Conservation (phyloP, 23 red algal species). For the Chondrus crispus region DNA sequence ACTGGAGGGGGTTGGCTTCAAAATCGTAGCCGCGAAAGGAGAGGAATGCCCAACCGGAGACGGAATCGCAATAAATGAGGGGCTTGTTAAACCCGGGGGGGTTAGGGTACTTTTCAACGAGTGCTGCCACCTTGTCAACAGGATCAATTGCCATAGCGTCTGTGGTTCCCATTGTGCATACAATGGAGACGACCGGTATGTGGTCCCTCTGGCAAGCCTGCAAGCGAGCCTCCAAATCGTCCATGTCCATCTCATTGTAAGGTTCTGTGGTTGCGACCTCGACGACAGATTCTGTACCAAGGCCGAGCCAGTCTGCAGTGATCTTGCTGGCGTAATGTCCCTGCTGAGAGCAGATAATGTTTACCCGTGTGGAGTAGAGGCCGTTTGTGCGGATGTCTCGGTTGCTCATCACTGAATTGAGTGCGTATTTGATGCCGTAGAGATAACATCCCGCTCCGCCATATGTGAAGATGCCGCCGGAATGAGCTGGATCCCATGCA, state of each 20-base stretch:
- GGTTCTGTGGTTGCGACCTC: constrained; percentile 31
- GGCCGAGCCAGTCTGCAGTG: constrained; percentile 39
- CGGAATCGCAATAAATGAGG: constrained; percentile 49
- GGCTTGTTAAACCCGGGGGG: background rate
- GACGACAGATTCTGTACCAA: constrained; percentile 41
- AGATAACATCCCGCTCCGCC: constrained; percentile 55
- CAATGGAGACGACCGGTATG: constrained; percentile 20
- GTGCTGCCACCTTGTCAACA: constrained; percentile 28
- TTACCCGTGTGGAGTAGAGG: too few species aligned
- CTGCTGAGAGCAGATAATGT: constrained; percentile 22
- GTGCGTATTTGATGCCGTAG: constrained; percentile 53
- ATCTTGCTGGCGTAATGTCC: constrained; percentile 53
- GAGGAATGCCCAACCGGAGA: constrained; percentile 44
- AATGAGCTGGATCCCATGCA: constrained; percentile 16
- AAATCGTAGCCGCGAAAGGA: constrained; percentile 45
- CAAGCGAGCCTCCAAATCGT: constrained; percentile 17
- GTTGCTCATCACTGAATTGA: constrained; percentile 25
- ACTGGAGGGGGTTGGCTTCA: constrained; percentile 12
- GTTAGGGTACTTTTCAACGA: constrained; percentile 55
- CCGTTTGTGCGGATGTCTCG: constrained; percentile 8
- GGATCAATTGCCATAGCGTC: constrained; percentile 54
- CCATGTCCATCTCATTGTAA: constrained; percentile 43
- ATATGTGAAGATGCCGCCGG: constrained; percentile 45
- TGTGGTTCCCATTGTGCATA: constrained; percentile 60
- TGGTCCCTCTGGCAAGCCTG: background rate